Percentiles rank a stretch among this genome's conserved stretches.
phyloP scores from a whole-genome alignment of 768 basidiomycete genomes.

The Amanita rubescens region DNA sequence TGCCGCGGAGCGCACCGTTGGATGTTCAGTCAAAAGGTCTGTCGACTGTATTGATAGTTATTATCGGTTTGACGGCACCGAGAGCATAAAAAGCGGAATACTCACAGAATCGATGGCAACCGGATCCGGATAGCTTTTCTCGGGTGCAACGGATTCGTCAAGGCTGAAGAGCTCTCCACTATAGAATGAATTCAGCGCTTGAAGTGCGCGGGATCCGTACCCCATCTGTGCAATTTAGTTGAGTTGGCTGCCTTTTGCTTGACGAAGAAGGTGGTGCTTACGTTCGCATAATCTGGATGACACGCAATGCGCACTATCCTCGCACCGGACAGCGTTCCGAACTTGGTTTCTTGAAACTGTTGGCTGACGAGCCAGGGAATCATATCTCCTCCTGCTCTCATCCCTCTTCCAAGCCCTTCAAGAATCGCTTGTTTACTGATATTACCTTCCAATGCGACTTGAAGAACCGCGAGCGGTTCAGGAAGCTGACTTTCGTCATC shows the following conservation, averaged over 20 bases:
- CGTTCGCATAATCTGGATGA: slow-evolving; percentile 91
- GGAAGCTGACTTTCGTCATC: slow-evolving; percentile 88
- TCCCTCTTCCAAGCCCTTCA: slow-evolving; percentile 78
- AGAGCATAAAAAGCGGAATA: too few relatives aligned
- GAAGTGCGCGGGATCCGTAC: slow-evolving; percentile 85
- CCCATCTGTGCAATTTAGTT: slow-evolving; percentile 65
- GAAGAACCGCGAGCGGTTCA: slow-evolving; percentile 91
- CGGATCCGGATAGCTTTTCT: slow-evolving; percentile 55
- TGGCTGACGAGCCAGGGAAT: slow-evolving; percentile 96
- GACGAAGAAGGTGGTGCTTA: slow-evolving; percentile 32
- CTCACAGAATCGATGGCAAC: slow-evolving; percentile 38
- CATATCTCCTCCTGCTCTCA: slow-evolving; percentile 89
- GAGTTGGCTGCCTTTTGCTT: slow-evolving; percentile 6
- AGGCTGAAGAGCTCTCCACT: slow-evolving; percentile 88
- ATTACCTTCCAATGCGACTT: slow-evolving; percentile 93
- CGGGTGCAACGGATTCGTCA: slow-evolving; percentile 53
- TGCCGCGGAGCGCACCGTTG: slow-evolving; percentile 59
- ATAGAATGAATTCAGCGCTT: slow-evolving; percentile 85
- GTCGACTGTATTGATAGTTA: slow-evolving; percentile 20
- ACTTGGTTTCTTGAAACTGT: slow-evolving; percentile 93
- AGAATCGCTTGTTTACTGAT: slow-evolving; percentile 81
- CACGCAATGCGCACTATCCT: slow-evolving; percentile 90
- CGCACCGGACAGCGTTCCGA: slow-evolving; percentile 86
- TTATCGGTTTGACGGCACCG: too few relatives aligned
- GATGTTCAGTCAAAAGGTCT: slow-evolving; percentile 69